Percentiles rank a stretch among this genome's conserved stretches.
These are phyloP conservation scores for Candida germanica DNA, from an alignment of 805 yeast species.

Conservation along the genomic window DNA sequence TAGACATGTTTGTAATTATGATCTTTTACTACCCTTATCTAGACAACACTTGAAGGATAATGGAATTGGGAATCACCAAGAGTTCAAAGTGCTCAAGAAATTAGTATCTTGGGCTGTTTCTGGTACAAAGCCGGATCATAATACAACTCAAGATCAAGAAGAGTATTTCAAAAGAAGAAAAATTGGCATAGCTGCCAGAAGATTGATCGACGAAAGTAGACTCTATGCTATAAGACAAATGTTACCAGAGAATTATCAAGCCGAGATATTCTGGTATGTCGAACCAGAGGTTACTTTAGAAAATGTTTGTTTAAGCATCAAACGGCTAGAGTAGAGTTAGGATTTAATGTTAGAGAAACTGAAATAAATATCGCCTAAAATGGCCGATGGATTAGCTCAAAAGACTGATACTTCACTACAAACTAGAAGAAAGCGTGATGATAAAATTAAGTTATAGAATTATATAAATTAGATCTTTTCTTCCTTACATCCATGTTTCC, in stretches of 20 bases:
- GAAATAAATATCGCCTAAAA: not conserved
- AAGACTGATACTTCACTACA: no score
- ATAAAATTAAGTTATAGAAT: slow-evolving; percentile 1
- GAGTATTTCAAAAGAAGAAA: slow-evolving; percentile 45
- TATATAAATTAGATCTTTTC: slow-evolving; percentile 69
- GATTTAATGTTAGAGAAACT: no score
- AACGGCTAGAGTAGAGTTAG: no score
- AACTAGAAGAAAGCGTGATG: no score
- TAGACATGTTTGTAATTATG: slow-evolving; percentile 73
- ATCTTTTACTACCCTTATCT: slow-evolving; percentile 51
- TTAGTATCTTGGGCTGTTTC: slow-evolving; percentile 89
- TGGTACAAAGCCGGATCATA: slow-evolving; percentile 40
- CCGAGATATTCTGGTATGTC: slow-evolving; percentile 58
- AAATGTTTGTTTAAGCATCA: slow-evolving; percentile 53
- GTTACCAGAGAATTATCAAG: slow-evolving; percentile 36
- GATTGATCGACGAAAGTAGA: slow-evolving; percentile 74
- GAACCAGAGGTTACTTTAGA: slow-evolving; percentile 60
- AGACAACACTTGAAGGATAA: slow-evolving; percentile 31
- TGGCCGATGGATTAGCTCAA: not conserved
- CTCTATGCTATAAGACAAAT: slow-evolving; percentile 40
- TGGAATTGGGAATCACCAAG: slow-evolving; percentile 30
- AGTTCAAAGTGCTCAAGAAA: slow-evolving; percentile 52
- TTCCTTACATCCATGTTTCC: slow-evolving; percentile 96
- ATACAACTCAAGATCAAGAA: slow-evolving; percentile 5
- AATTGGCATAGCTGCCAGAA: slow-evolving; percentile 66